Base-by-base conservation (phyloP, 495 filamentous ascomycete species). In the Thermothielavioides terrestris region DNA sequence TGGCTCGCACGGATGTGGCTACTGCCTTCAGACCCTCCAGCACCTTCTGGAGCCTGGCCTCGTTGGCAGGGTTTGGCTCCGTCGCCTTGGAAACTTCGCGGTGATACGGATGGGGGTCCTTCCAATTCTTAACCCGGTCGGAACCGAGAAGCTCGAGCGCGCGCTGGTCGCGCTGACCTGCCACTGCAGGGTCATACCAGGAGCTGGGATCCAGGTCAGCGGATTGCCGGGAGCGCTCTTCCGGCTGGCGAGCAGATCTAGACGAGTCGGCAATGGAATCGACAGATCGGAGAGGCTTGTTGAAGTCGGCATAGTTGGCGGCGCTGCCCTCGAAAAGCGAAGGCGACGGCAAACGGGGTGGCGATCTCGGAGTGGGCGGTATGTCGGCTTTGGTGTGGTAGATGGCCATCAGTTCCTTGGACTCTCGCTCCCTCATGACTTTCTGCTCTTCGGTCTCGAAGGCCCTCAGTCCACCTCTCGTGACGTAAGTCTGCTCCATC, bases 351-450 rank as follows among this genome's bases (percentile, higher is more conserved):
- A 57, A 61, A 37, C 61, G 56, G 6, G 73, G 63, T 3, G 89
- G 88, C 44, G 94, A 90, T 47, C 82, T 79, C 2, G 90, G 85
- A 0, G 83, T 80, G 1, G 80, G 69, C 4, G 90, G 90, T 51
- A 94, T 83, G 57, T 94, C 89, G 6, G 77, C 76, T 28, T 69
- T 64, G 44, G 81, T 80, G 2, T 83, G 78, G 58, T 95, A 92
- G 51, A 89, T 79, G 5, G 83, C 85, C 81, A 94, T 88, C 27
- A 95, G 76, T 21, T 86, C 89, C n/a, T 73, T 81, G 18, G 73
- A 70, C 65, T 94, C 90, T 8, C 86, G 80, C 42, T 82, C 75
- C 25, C 84, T 75, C 60, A 88, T 88, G 4, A 73, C 70, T 32
- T 76, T 71, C 49, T 82, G 82, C 60, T 94, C 82, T 0, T 77